A percentile compares a stretch with the other conserved stretches of the same genome.
These are phyloP conservation scores for Cryptosporidium andersoni DNA, from an alignment of 169 alveolate genomes.

Conservation along the genomic window DNA sequence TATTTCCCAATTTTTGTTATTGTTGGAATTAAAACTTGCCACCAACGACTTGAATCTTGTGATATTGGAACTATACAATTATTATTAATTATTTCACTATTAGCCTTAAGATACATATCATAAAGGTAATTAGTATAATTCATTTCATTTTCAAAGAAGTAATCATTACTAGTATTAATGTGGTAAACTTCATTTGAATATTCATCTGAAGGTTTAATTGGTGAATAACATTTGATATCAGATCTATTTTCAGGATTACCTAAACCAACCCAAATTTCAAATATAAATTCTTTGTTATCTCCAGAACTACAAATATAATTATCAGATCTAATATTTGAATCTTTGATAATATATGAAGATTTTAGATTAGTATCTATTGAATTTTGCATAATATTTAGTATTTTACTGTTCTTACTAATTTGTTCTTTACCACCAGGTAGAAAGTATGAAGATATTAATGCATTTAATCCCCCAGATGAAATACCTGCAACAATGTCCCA, in stretches of 20 bases:
- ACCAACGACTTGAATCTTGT: constrained; percentile 60
- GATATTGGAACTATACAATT: constrained; percentile 49
- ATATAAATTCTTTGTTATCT: constrained; percentile 28
- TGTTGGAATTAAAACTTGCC: constrained; percentile 47
- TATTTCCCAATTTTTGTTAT: constrained; percentile 53
- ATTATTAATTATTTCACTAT: constrained; percentile 22
- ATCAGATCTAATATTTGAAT: constrained; percentile 26
- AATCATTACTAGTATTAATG: constrained; percentile 6
- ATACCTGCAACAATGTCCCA: constrained; percentile 70
- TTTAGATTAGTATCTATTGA: background rate
- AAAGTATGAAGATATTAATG: constrained; percentile 27
- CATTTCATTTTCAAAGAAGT: constrained; percentile 40
- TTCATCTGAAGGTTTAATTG: background rate
- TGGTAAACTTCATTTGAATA: constrained; percentile 3
- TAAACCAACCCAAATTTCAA: constrained; percentile 44
- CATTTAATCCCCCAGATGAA: constrained; percentile 66
- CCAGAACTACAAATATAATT: constrained; percentile 17
- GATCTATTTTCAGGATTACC: background rate
- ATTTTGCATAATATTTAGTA: background rate
- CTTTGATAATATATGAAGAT: constrained; percentile 8
- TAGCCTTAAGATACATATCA: constrained; percentile 38
- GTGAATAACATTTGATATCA: constrained; percentile 25
- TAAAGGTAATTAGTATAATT: constrained; percentile 31
- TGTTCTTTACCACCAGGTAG: constrained; percentile 39
- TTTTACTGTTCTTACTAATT: background rate